Percentiles rank a stretch among this genome's conserved stretches.
Conservation (phyloP, 306 rosid genomes). For the Hippophae gyantsensis region DNA sequence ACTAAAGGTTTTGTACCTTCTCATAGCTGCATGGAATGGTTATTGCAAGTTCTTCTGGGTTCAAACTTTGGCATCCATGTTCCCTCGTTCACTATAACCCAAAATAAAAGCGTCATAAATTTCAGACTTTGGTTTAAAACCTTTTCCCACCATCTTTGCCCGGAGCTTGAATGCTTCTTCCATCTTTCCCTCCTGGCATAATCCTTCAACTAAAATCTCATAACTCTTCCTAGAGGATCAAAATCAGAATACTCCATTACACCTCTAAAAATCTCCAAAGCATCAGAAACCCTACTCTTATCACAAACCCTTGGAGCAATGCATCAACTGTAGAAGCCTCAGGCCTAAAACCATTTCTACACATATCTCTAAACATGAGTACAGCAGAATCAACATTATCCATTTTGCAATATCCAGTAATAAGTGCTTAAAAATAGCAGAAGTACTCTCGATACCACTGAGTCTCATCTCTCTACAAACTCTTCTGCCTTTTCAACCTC, state of each 20-base stretch:
- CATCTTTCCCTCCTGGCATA: conserved; percentile 48
- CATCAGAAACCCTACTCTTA: conserved; percentile 43
- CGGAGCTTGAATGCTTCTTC: conserved; percentile 64
- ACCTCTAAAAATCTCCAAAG: conserved; percentile 34
- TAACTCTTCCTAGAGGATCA: conserved; percentile 42
- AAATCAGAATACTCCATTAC: conserved; percentile 28
- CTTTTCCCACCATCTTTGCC: conserved; percentile 79
- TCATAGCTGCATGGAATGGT: too few relatives aligned
- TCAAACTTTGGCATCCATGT: conserved; percentile 13
- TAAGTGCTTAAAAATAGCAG: conserved; percentile 49
- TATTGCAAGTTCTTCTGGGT: too few relatives aligned
- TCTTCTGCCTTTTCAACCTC: conserved; percentile 54
- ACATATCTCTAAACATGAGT: conserved; percentile 61
- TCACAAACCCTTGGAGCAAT: conserved; percentile 36
- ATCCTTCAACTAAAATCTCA: conserved; percentile 46
- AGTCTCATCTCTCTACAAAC: conserved; percentile 48
- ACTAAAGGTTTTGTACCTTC: too few relatives aligned
- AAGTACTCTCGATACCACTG: conserved; percentile 44
- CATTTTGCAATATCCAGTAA: conserved; percentile 41
- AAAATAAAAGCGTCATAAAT: conserved; percentile 50
- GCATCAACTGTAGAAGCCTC: conserved; percentile 34
- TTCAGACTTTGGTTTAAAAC: conserved; percentile 38
- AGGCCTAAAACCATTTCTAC: conserved; percentile 44
- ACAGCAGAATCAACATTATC: conserved; percentile 50
- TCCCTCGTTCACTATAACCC: conserved; percentile 47